Evolutionary conservation across 805 yeast species (phyloP).

Genomic region (Hyphopichia homilentoma): DNA sequence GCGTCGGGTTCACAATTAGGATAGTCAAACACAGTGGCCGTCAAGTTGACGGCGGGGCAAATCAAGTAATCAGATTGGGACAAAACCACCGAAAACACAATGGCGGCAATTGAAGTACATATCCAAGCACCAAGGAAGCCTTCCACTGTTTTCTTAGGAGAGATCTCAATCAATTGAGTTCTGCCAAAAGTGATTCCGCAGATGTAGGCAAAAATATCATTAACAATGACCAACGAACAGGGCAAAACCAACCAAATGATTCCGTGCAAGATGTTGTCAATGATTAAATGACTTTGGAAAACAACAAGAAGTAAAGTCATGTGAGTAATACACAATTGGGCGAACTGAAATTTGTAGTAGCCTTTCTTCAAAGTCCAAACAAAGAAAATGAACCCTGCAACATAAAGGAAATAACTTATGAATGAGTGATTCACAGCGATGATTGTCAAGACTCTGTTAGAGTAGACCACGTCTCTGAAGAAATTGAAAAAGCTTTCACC

Average conservation of each 20-base stretch:
- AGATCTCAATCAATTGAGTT: constrained; percentile 86
- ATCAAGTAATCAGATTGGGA: constrained; percentile 70
- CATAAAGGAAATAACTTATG: constrained; percentile 77
- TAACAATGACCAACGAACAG: constrained; percentile 84
- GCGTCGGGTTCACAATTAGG: constrained; percentile 82
- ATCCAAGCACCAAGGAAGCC: constrained; percentile 98
- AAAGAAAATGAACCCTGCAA: constrained; percentile 84
- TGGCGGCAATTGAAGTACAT: constrained; percentile 76
- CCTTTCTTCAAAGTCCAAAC: constrained; percentile 89
- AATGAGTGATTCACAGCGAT: constrained; percentile 78
- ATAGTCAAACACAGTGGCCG: constrained; percentile 58
- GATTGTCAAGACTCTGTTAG: constrained; percentile 51
- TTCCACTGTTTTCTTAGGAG: constrained; percentile 97
- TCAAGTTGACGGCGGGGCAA: constrained; percentile 76
- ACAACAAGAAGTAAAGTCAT: constrained; percentile 89
- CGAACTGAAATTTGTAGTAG: constrained; percentile 85
- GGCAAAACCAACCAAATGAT: constrained; percentile 94
- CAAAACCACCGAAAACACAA: constrained; percentile 60
- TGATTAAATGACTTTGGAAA: constrained; percentile 90
- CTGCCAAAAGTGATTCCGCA: constrained; percentile 96
- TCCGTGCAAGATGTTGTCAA: constrained; percentile 84
- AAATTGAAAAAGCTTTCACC: constrained; percentile 77
- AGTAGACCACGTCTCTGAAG: constrained; percentile 50
- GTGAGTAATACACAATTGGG: constrained; percentile 89
- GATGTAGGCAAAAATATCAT: constrained; percentile 93